A percentile compares a stretch with the other conserved stretches of the same genome.
Conservation (phyloP, 805 yeast species). For the Novakomyces olei region DNA sequence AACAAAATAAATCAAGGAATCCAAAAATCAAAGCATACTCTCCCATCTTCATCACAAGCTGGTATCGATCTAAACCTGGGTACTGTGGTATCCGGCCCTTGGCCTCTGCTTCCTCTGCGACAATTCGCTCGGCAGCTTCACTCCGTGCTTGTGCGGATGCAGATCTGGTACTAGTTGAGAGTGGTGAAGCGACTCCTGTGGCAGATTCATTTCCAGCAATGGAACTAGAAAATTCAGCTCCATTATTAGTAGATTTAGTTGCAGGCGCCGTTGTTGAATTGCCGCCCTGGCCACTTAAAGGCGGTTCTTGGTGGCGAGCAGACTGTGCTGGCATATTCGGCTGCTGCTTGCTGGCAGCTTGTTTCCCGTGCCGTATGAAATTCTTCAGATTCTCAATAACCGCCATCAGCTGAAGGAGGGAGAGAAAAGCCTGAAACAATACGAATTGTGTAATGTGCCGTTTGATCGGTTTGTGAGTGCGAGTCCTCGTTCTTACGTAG, state of each 20-base stretch:
- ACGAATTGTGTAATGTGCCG: too few species aligned
- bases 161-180: too few species aligned
- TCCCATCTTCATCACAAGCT: constrained; percentile 22
- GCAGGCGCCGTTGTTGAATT: too few species aligned
- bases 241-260: too few species aligned
- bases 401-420: too few species aligned
- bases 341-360: constrained; percentile 20
- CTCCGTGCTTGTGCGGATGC: constrained; percentile 8
- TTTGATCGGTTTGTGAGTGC: too few species aligned
- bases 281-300: too few species aligned
- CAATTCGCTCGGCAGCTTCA: constrained; percentile 18
- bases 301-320: too few species aligned
- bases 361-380: constrained; percentile 42
- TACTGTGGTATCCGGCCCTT: constrained; percentile 16
- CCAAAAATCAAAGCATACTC: constrained; percentile 12
- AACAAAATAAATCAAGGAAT: not conserved
- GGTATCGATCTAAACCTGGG: constrained; percentile 19
- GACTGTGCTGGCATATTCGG: too few species aligned
- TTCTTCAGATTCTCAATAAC: constrained; percentile 29
- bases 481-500: too few species aligned
- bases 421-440: too few species aligned
- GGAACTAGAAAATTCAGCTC: too few species aligned
- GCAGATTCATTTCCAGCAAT: not conserved
- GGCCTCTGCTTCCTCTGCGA: constrained; percentile 19
- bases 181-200: constrained; percentile 3